A percentile compares a stretch with the other conserved stretches of the same genome.
Conservation (phyloP, 257 asterid species). For the Petrea volubilis region DNA sequence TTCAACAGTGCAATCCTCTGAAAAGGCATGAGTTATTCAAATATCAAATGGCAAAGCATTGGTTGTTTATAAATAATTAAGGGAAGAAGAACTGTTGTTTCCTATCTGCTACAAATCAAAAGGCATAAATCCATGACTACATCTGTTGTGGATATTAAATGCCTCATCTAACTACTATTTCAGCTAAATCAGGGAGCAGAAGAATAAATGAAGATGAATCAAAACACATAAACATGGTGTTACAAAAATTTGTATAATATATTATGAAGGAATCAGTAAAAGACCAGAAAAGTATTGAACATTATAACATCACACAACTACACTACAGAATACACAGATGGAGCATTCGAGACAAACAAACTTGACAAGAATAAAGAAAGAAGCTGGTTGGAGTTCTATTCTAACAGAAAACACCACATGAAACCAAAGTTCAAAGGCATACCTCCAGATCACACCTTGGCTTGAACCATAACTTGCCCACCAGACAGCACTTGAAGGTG, state of each 20-base stretch:
- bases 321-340: too few species aligned
- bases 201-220: background rate
- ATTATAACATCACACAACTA: too few species aligned
- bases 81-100: background rate
- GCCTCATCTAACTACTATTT: background rate
- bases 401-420: slow-evolving; percentile 2
- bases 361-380: background rate
- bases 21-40: background rate
- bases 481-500: slow-evolving; percentile 99
- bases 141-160: background rate
- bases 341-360: too few species aligned
- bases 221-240: background rate
- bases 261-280: background rate
- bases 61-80: background rate
- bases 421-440: slow-evolving; percentile 8
- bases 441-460: slow-evolving; percentile 94
- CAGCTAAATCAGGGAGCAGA: too few species aligned
- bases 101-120: background rate
- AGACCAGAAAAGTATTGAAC: background rate
- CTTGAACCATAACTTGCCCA: slow-evolving; percentile 99
- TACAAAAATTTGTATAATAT: background rate
- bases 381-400: too few species aligned
- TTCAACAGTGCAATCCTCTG: background rate
- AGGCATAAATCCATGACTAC: background rate
- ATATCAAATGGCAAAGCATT: background rate